phyloP scores from a whole-genome alignment of 2,329 filamentous ascomycete species.

The Botrytis paeoniae region DNA sequence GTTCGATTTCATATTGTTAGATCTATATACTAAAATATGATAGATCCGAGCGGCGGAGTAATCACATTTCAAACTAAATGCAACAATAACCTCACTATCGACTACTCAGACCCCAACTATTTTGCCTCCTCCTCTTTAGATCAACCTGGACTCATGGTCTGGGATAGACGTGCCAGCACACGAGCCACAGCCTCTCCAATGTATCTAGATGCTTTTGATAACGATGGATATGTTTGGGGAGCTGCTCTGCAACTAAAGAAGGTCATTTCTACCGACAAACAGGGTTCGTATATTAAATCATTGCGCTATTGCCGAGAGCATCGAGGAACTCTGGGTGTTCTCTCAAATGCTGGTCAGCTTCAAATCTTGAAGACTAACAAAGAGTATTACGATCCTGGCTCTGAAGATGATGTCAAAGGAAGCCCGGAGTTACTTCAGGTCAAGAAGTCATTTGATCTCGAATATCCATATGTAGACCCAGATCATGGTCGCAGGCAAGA shows the following conservation, averaged over 20 bases:
- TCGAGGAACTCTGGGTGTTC: slow-evolving; percentile 57
- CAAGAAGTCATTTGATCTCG: slow-evolving; percentile 58
- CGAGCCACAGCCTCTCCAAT: slow-evolving; percentile 51
- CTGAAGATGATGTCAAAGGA: slow-evolving; percentile 45
- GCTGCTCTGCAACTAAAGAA: slow-evolving; percentile 56
- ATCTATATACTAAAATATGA: slow-evolving; percentile 21
- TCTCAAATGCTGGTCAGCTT: slow-evolving; percentile 62
- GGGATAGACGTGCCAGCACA: slow-evolving; percentile 67
- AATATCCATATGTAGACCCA: slow-evolving; percentile 53
- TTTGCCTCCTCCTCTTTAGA: slow-evolving; percentile 78
- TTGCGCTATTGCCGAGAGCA: slow-evolving; percentile 62
- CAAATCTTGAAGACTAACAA: slow-evolving; percentile 58
- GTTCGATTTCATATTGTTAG: slow-evolving; percentile 19
- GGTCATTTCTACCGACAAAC: slow-evolving; percentile 52
- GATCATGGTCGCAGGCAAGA: slow-evolving; percentile 45
- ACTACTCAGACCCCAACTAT: slow-evolving; percentile 77
- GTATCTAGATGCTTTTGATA: slow-evolving; percentile 57
- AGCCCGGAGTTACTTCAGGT: slow-evolving; percentile 60
- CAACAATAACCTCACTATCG: slow-evolving; percentile 71
- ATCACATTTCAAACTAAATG: slow-evolving; percentile 63
- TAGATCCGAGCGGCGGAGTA: slow-evolving; percentile 50
- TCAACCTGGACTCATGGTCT: slow-evolving; percentile 71
- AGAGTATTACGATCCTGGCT: slow-evolving; percentile 47
- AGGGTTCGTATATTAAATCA: slow-evolving; percentile 57
- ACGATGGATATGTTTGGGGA: slow-evolving; percentile 62